Evolutionary conservation across 1,284 basidiomycete genomes (phyloP).

Genomic region (Cutaneotrichosporon dermatis): DNA sequence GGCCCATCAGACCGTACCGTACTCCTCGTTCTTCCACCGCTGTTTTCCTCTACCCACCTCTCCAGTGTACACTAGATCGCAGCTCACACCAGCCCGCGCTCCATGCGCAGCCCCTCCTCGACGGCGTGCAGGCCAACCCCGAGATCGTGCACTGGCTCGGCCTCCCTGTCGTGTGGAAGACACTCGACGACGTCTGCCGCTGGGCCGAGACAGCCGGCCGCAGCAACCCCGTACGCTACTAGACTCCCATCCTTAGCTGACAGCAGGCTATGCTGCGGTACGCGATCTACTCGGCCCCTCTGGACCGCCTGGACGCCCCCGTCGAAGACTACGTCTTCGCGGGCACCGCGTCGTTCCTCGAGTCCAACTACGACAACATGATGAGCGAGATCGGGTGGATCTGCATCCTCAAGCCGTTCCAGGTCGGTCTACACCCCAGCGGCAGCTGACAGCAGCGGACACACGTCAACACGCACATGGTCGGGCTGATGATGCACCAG

Average conservation of each 20-base stretch:
- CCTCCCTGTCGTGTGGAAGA: conserved; percentile 9
- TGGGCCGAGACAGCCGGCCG: conserved; percentile 30
- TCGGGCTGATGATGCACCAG: conserved; percentile 37
- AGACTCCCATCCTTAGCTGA: not conserved
- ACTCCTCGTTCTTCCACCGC: no score
- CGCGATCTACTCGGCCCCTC: conserved; percentile 37
- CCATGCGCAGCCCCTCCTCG: conserved; percentile 32
- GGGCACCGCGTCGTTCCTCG: conserved; percentile 34
- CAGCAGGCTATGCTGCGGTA: conserved; percentile 16
- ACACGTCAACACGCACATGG: conserved; percentile 40
- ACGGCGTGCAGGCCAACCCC: conserved; percentile 25
- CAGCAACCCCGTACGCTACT: conserved; percentile 21
- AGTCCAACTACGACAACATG: conserved; percentile 26
- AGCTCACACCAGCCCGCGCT: conserved; percentile 12
- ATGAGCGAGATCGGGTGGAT: conserved; percentile 39
- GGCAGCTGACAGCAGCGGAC: conserved; percentile 25
- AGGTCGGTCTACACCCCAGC: conserved; percentile 21
- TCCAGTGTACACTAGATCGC: no score
- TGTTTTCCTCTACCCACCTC: no score
- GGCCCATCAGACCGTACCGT: no score
- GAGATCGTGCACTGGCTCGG: conserved; percentile 28
- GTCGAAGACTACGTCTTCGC: conserved; percentile 35
- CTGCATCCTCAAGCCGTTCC: conserved; percentile 34
- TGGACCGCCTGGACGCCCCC: conserved; percentile 17
- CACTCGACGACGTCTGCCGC: conserved; percentile 29